A percentile compares a stretch with the other conserved stretches of the same genome.
These are phyloP conservation scores for Talaromyces borbonicus DNA, from an alignment of 495 filamentous ascomycete genomes.

Conservation along the genomic window DNA sequence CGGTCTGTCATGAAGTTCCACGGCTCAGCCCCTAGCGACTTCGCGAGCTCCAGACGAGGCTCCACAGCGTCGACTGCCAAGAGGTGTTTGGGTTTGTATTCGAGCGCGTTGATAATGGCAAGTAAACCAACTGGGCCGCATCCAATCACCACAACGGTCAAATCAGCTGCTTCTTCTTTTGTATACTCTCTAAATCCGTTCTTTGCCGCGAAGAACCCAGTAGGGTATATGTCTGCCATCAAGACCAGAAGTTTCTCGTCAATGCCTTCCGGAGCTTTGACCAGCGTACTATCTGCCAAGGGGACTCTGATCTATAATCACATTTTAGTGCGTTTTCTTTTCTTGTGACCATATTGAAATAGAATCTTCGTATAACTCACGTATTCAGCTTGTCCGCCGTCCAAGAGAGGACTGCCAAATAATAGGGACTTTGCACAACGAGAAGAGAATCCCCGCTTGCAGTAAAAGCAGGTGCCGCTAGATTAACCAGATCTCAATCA, in stretches of 20 bases:
- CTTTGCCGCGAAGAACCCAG: slow-evolving; percentile 79
- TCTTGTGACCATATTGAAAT: background rate
- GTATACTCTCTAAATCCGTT: slow-evolving; percentile 68
- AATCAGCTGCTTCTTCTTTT: slow-evolving; percentile 51
- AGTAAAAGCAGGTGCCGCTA: slow-evolving; percentile 85
- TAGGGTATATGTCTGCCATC: slow-evolving; percentile 79
- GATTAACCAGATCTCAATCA: slow-evolving; percentile 9
- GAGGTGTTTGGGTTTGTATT: slow-evolving; percentile 70
- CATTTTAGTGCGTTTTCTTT: background rate
- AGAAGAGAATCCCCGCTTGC: slow-evolving; percentile 68
- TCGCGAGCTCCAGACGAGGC: slow-evolving; percentile 67
- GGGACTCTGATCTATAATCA: slow-evolving; percentile 64
- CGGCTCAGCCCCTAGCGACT: slow-evolving; percentile 71
- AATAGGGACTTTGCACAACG: slow-evolving; percentile 67
- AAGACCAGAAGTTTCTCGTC: slow-evolving; percentile 73
- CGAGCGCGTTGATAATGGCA: slow-evolving; percentile 72
- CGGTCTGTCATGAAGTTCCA: slow-evolving; percentile 69
- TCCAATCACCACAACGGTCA: slow-evolving; percentile 73
- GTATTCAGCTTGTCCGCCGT: slow-evolving; percentile 88
- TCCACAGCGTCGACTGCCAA: slow-evolving; percentile 80
- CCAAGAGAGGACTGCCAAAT: slow-evolving; percentile 63
- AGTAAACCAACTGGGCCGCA: slow-evolving; percentile 88
- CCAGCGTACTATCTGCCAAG: slow-evolving; percentile 70
- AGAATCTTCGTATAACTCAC: slow-evolving; percentile 21
- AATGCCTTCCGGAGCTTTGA: slow-evolving; percentile 66